phyloP scores from a whole-genome alignment of 2,329 filamentous ascomycete genomes.

The Hymenoscyphus fructigenus region DNA sequence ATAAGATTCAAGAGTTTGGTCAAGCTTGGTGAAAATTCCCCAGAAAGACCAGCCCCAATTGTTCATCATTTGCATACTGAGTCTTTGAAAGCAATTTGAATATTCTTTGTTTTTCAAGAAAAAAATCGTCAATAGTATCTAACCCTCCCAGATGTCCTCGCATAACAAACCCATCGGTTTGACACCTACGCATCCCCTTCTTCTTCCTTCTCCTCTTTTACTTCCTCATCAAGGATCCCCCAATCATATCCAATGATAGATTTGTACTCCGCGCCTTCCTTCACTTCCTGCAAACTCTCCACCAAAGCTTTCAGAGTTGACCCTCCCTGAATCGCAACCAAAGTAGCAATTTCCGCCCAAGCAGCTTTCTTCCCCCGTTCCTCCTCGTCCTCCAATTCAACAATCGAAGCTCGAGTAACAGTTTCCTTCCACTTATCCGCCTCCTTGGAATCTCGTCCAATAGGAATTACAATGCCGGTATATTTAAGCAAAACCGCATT shows the following conservation, averaged over 20 bases:
- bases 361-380: no score
- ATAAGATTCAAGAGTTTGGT: no score
- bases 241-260: background rate
- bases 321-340: background rate
- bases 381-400: no score
- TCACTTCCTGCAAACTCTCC: background rate
- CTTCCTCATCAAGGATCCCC: background rate
- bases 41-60: no score
- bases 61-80: no score
- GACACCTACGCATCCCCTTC: background rate
- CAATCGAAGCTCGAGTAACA: background rate
- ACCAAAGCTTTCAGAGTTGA: background rate
- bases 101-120: no score
- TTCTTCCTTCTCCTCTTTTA: background rate
- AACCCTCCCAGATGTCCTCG: no score
- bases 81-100: no score
- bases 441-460: background rate
- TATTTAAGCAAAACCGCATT: conserved; percentile 6
- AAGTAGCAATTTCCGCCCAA: background rate
- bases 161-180: no score
- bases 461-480: background rate
- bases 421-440: background rate
- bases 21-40: no score
- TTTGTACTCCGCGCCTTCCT: background rate
- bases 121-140: no score